Base-by-base conservation (phyloP, 179 eudicot species). In the Silene noctiflora region DNA sequence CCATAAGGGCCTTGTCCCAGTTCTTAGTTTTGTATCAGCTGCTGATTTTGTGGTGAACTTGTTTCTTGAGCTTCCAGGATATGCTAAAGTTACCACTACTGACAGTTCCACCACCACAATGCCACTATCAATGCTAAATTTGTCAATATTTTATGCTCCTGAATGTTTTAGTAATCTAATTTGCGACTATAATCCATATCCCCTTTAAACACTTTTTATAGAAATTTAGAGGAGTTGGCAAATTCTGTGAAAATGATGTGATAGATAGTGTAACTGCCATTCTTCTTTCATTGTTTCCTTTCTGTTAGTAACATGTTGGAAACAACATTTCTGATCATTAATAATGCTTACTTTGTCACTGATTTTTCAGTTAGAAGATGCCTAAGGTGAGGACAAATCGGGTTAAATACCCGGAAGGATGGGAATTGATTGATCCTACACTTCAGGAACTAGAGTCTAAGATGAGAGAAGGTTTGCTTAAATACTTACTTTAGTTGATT, bases 361-460 rank as follows among this genome's bases (percentile, higher is more conserved):
- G 74, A 71, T 13, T 14, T 71, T 71, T 70, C 71, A 77, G 78
- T n/a, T 67, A 69, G 77, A 44, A 44, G 22, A 91, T 91, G 97
- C 97, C 95, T 1, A 93, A 91, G 86, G 97, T 93, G 85, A 89
- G 83, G 87, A 93, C 97, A 21, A 91, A 86, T 74, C 88, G 95
- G 2, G 91, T 90, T 69, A 93, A 87, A 64, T 84, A 75, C 78
- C 98, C 98, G 2, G 93, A 93, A 71, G 98, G 98, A 21, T 93
- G 95, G 95, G 97, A 91, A 80, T 80, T 93, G 76, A 90, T 93
- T 56, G 97, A 93, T 64, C 98, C 98, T 25, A 93, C 98, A 9
- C 90, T 93, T 3, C 83, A 77, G 56, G 98, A 93, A 71, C 85
- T 91, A 4, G 93, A 93, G 78, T 87, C 91, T 64, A 93, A 93